Evolutionary conservation across 331 rosid species (phyloP).

Genomic region (Dryas integrifolia): DNA sequence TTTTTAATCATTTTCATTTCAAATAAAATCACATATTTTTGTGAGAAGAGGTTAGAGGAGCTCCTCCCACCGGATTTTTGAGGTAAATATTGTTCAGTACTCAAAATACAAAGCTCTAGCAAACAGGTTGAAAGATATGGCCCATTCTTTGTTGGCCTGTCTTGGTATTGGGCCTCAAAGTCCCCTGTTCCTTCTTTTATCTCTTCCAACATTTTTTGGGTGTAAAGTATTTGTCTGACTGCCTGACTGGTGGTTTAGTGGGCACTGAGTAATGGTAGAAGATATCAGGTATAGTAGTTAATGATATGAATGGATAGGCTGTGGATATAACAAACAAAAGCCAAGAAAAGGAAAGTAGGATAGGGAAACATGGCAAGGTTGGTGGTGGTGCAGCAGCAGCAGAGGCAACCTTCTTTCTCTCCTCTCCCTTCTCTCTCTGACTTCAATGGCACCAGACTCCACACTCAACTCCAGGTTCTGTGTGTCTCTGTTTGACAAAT

Average conservation of each 20-base stretch:
- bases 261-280: background rate
- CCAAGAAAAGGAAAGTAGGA: constrained; percentile 7
- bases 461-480: constrained; percentile 62
- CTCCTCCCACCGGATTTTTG: too few relatives aligned
- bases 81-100: too few relatives aligned
- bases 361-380: constrained; percentile 61
- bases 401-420: constrained; percentile 50
- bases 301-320: background rate
- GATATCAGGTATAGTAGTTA: background rate
- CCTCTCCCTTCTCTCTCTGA: constrained; percentile 64
- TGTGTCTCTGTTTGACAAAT: background rate
- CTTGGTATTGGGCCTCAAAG: background rate
- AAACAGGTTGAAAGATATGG: background rate
- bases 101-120: too few relatives aligned
- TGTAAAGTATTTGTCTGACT: too few relatives aligned
- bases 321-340: constrained; percentile 12
- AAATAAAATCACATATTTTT: too few relatives aligned
- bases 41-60: too few relatives aligned
- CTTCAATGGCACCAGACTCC: constrained; percentile 56
- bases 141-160: constrained; percentile 2
- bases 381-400: constrained; percentile 60
- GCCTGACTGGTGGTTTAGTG: too few relatives aligned
- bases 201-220: background rate
- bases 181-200: background rate
- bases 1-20: too few relatives aligned